Conservation (phyloP, 2,329 filamentous ascomycete genomes). For the Aspergillus japonicus region DNA sequence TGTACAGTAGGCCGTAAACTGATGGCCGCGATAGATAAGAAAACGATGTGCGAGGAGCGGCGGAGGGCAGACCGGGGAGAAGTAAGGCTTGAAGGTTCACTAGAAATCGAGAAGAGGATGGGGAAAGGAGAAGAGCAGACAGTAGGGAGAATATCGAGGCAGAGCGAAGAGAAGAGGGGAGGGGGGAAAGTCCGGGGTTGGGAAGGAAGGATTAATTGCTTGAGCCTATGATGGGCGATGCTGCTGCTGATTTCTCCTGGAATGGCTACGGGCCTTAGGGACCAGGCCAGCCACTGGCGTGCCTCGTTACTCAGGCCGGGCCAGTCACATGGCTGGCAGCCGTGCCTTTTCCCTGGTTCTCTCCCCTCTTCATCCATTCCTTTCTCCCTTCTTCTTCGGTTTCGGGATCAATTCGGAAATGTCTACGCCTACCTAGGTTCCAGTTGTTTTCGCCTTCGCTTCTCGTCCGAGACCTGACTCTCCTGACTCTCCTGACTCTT, state of each 20-base stretch:
- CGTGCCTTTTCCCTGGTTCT: neutral
- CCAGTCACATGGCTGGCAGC: neutral
- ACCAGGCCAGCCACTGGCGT: neutral
- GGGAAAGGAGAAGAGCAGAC: neutral
- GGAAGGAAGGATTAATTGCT: neutral
- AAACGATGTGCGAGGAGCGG: neutral
- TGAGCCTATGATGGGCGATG: neutral
- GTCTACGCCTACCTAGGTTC: neutral
- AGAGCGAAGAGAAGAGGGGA: neutral
- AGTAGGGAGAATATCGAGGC: neutral
- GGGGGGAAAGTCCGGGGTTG: slow-evolving; percentile 2
- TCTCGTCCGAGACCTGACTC: neutral
- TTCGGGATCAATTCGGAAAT: neutral
- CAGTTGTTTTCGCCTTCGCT: neutral
- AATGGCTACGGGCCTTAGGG: neutral
- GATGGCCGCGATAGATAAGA: neutral
- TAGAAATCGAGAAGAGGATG: too few relatives aligned
- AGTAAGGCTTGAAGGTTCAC: neutral
- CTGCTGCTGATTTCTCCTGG: neutral
- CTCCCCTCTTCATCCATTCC: neutral
- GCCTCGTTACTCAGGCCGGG: neutral
- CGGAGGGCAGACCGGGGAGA: neutral
- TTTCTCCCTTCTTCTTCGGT: neutral
- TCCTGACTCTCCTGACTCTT: too few relatives aligned
- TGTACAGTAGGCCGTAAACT: neutral